A percentile compares a stretch with the other conserved stretches of the same genome.
These are phyloP conservation scores for Monosporozyma servazzii DNA, from an alignment of 805 yeast species.

Conservation along the genomic window DNA sequence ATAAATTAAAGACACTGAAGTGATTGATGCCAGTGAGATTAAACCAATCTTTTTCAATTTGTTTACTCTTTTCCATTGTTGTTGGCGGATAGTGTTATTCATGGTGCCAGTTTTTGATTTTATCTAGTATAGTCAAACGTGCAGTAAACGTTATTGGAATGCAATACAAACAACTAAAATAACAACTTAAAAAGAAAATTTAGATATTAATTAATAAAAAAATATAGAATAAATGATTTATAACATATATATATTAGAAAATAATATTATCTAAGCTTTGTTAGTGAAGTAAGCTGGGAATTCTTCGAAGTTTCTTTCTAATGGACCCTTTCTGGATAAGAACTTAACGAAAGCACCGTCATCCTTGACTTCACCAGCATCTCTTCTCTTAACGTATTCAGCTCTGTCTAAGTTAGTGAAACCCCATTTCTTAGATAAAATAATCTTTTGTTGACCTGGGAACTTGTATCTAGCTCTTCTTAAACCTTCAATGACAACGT, in stretches of 20 bases:
- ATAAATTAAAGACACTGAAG: background rate
- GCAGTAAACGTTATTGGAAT: background rate
- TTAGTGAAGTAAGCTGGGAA: conserved; percentile 76
- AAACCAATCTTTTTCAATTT: background rate
- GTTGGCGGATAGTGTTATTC: background rate
- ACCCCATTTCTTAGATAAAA: conserved; percentile 99
- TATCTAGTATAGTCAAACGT: background rate
- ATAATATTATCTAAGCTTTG: conserved; percentile 31
- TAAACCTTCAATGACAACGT: conserved; percentile 94
- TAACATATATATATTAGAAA: background rate
- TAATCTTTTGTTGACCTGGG: conserved; percentile 99
- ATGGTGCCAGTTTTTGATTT: background rate
- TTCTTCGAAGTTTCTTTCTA: conserved; percentile 81
- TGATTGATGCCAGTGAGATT: background rate
- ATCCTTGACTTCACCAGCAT: conserved; percentile 96
- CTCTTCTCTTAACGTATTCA: conserved; percentile 88
- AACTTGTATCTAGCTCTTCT: conserved; percentile 99
- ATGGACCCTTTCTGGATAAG: conserved; percentile 92
- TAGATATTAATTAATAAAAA: background rate
- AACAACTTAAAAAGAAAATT: background rate
- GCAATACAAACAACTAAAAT: background rate
- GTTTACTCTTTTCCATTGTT: background rate
- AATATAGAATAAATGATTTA: background rate
- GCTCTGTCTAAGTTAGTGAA: conserved; percentile 98
- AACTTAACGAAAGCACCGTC: conserved; percentile 99